Conservation (phyloP, 169 alveolate species). For the Plasmodium coatneyi region DNA sequence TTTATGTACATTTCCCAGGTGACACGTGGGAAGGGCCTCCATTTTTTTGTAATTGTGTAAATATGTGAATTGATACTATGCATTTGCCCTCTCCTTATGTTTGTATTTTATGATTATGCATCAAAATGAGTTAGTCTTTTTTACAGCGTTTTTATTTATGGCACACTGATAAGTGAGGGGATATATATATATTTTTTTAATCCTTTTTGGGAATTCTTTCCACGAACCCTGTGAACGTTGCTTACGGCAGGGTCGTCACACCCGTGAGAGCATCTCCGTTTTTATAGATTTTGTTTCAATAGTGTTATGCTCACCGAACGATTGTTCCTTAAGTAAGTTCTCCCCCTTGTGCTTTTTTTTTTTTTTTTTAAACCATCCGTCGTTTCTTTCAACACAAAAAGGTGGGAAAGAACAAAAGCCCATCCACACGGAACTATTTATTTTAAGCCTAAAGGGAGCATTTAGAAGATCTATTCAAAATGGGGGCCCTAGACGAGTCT, state of each 20-base stretch:
- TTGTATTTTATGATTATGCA: slow-evolving; percentile 17
- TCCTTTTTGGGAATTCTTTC: background rate
- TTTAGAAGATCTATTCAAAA: background rate
- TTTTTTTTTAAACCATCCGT: slow-evolving; percentile 25
- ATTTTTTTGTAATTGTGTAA: slow-evolving; percentile 10
- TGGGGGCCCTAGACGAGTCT: slow-evolving; percentile 76
- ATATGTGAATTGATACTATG: background rate
- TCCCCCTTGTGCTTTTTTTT: background rate
- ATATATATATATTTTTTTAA: background rate
- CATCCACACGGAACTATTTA: background rate
- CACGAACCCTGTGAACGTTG: background rate
- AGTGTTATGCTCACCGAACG: background rate
- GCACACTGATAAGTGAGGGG: slow-evolving; percentile 3
- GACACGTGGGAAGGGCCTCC: background rate
- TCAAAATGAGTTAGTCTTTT: background rate
- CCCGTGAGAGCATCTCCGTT: background rate
- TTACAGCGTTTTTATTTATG: slow-evolving; percentile 5
- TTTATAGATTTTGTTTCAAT: background rate
- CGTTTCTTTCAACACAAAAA: background rate
- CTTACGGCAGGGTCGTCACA: background rate
- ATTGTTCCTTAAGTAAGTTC: background rate
- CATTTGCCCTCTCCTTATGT: background rate
- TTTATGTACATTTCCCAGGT: background rate
- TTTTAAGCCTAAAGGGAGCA: slow-evolving; percentile 1
- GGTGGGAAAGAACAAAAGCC: slow-evolving; percentile 1